phyloP scores from a whole-genome alignment of 2,329 filamentous ascomycete genomes.

The Plectosphaerella cucumerina region DNA sequence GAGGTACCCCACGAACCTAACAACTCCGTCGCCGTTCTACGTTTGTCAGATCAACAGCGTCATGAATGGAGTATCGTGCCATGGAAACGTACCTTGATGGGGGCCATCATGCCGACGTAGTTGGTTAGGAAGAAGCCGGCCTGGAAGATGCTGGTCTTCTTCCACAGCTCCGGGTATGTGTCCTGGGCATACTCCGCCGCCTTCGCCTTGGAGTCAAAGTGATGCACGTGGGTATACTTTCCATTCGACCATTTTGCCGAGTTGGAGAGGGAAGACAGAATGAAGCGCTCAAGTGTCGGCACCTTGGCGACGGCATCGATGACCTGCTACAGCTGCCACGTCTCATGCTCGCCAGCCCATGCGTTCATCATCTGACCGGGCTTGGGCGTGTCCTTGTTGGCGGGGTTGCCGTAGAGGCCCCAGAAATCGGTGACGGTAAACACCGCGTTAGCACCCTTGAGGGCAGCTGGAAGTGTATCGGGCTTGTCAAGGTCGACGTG shows the following conservation, averaged over 20 bases:
- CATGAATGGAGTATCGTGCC: too few species aligned
- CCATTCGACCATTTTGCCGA: slow-evolving; percentile 30
- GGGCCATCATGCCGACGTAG: slow-evolving; percentile 3
- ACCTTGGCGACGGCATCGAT: slow-evolving; percentile 28
- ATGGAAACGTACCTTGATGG: slow-evolving; percentile 8
- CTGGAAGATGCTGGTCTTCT: slow-evolving; percentile 16
- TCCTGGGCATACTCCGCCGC: slow-evolving; percentile 20
- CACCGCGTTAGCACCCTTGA: slow-evolving; percentile 18
- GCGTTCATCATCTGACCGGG: slow-evolving; percentile 11
- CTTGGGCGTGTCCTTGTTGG: slow-evolving; percentile 8
- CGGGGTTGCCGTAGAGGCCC: slow-evolving; percentile 10
- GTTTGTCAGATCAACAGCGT: too few species aligned
- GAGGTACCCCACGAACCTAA: slow-evolving; percentile 13
- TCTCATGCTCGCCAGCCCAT: slow-evolving; percentile 23
- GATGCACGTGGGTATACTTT: slow-evolving; percentile 33
- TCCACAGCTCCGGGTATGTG: slow-evolving; percentile 13
- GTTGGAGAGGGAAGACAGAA: slow-evolving; percentile 32
- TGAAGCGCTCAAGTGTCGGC: slow-evolving; percentile 26
- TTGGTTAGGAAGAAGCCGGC: slow-evolving; percentile 15
- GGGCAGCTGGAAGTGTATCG: slow-evolving; percentile 12
- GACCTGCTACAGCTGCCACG: slow-evolving; percentile 28
- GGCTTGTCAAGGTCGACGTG: slow-evolving; percentile 15
- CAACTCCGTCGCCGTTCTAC: slow-evolving; percentile 13
- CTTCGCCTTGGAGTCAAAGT: slow-evolving; percentile 36
- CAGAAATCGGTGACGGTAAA: slow-evolving; percentile 25